Conservation (phyloP, 2,329 filamentous ascomycete genomes). For the Ascosphaera aggregata region DNA sequence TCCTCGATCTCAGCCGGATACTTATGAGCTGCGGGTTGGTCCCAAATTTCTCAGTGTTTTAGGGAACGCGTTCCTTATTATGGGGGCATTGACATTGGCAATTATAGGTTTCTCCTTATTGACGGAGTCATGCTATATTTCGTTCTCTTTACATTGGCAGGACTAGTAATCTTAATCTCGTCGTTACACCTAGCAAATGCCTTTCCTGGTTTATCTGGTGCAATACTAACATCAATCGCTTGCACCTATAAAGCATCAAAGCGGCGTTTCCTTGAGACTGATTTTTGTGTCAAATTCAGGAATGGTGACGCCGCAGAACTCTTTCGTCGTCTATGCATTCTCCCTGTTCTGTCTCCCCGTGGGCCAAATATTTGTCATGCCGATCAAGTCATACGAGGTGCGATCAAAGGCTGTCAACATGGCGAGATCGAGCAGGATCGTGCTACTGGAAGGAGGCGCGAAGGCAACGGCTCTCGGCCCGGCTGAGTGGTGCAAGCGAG, state of each 20-base stretch:
- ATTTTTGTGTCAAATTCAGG: slow-evolving; percentile 13
- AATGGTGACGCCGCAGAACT: slow-evolving; percentile 31
- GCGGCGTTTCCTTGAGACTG: slow-evolving; percentile 23
- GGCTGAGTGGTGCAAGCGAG: slow-evolving; percentile 41
- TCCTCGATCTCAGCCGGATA: slow-evolving; percentile 67
- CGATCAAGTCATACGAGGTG: slow-evolving; percentile 57
- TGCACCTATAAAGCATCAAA: slow-evolving; percentile 69
- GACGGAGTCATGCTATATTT: slow-evolving; percentile 58
- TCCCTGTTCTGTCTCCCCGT: slow-evolving; percentile 44
- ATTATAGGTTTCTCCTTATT: slow-evolving; percentile 40
- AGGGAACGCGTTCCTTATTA: slow-evolving; percentile 41
- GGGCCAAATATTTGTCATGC: slow-evolving; percentile 49
- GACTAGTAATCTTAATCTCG: slow-evolving; percentile 61
- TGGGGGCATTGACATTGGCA: slow-evolving; percentile 51
- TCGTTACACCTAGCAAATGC: slow-evolving; percentile 70
- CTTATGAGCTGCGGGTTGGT: slow-evolving; percentile 60
- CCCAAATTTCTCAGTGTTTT: slow-evolving; percentile 53
- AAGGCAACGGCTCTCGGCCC: slow-evolving; percentile 28
- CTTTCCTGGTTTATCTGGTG: slow-evolving; percentile 50
- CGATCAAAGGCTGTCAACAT: slow-evolving; percentile 56
- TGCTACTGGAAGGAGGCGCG: slow-evolving; percentile 25
- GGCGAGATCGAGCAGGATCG: slow-evolving; percentile 36
- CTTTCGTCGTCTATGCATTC: slow-evolving; percentile 49
- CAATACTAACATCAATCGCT: slow-evolving; percentile 59
- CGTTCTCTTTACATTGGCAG: slow-evolving; percentile 52